Evolutionary conservation across 1,284 basidiomycete genomes (phyloP).

Genomic region (Leccinum brunneo-olivaceum): DNA sequence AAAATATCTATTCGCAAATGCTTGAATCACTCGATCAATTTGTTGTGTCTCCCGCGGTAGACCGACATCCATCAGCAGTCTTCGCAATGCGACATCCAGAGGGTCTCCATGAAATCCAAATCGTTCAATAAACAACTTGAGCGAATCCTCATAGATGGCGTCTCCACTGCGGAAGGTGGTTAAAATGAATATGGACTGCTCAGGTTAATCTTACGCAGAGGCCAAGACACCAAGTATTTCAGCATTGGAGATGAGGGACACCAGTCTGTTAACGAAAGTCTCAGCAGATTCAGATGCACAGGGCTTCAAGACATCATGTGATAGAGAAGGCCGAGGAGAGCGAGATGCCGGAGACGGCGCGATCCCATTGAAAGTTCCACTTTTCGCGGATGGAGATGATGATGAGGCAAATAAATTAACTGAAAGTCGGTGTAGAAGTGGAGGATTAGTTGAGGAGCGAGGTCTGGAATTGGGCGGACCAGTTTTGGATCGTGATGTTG

Average conservation of each 20-base stretch:
- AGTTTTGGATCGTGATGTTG: slow-evolving; percentile 14
- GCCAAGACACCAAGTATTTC: slow-evolving; percentile 78
- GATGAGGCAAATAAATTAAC: slow-evolving; percentile 56
- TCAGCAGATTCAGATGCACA: slow-evolving; percentile 63
- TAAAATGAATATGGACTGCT: slow-evolving; percentile 4
- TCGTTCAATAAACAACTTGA: slow-evolving; percentile 66
- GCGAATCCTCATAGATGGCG: slow-evolving; percentile 63
- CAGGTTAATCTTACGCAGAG: slow-evolving; percentile 51
- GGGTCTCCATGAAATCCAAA: slow-evolving; percentile 83
- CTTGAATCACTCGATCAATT: slow-evolving; percentile 96
- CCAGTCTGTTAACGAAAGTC: slow-evolving; percentile 60
- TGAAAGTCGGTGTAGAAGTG: slow-evolving; percentile 65
- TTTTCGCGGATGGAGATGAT: slow-evolving; percentile 30
- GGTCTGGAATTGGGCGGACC: slow-evolving; percentile 30
- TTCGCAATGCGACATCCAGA: slow-evolving; percentile 88
- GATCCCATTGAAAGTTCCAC: slow-evolving; percentile 20
- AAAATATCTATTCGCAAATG: slow-evolving; percentile 83
- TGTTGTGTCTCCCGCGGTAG: slow-evolving; percentile 96
- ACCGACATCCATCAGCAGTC: slow-evolving; percentile 85
- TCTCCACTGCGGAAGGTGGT: slow-evolving; percentile 49
- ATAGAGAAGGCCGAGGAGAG: slow-evolving; percentile 43
- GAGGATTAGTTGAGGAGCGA: slow-evolving; percentile 64
- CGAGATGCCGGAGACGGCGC: slow-evolving; percentile 31
- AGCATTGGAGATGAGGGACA: slow-evolving; percentile 59
- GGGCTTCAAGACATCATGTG: slow-evolving; percentile 48